Evolutionary conservation across 2,329 filamentous ascomycete genomes (phyloP), one percentile per base, ranked within the genome.

Genomic region (Alternaria sp.): DNA sequence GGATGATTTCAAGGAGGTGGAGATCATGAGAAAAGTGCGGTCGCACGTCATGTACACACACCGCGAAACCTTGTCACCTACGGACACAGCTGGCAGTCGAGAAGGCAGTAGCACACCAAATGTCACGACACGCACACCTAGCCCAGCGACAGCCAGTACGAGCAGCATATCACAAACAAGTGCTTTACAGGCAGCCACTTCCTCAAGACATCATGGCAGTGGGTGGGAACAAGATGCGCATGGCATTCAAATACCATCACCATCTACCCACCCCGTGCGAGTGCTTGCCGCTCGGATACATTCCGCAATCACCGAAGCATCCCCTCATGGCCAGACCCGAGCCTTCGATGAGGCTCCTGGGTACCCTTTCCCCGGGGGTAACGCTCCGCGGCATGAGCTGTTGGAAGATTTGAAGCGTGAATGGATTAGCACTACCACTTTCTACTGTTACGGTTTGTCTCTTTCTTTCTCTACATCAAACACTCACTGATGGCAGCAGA

Each of bases 1-100:
- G 12, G 74, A 78, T 51, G 67, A 78, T 19, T 79, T 79, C 65
- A 74, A 67, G 55, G 70, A 65, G 40, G 72, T 69, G 4, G 46
- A 68, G 15, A 77, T 72, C 10, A 77, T 79, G 76, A 71, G 77
- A 49, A 67, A 78, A 56, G 66, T 79, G 46, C 73, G 77, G 6
- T 79, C 77, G 13, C 77, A 79, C 56, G 77, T 79, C 57, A 79
- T 79, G 77, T 78, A 79, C 56, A 75, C 76, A 26, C 76, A 79
- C 63, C 71, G 74, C 43, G 74, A 71, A 49, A 66, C 52, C 49
- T 52, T 46, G 25, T 74, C 74, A 17, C 67, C 73, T 23, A 50
- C 47, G 12, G 66, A 65, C 1, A 65, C 53, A 26, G 52, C 64
- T 15, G 67, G 59, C 25, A 72, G 67, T 46, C 57, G 59, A 46